Percentiles rank a stretch among this genome's conserved stretches.
Evolutionary conservation across 73 alveolate genomes (phyloP).

Genomic region (Tetrahymena thermophila): DNA sequence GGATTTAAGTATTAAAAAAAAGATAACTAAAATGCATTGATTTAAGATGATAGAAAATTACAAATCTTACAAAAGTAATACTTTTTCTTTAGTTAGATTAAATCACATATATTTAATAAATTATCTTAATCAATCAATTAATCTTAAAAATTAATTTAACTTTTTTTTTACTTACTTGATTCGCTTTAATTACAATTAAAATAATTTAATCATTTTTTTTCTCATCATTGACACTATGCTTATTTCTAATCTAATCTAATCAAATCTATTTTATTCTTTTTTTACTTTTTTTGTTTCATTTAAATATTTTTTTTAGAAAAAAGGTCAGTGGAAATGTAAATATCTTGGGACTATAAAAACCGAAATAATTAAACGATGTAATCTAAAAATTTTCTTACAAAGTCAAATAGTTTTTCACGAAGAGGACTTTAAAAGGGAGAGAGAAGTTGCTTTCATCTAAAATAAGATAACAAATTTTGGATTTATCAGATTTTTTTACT

Average conservation of each 20-base stretch:
- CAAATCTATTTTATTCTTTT: background rate
- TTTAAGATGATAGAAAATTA: background rate
- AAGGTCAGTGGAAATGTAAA: background rate
- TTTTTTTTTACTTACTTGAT: too few species aligned
- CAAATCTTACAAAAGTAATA: background rate
- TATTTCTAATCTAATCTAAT: too few species aligned
- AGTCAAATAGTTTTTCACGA: background rate
- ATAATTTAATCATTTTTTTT: too few species aligned
- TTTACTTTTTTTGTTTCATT: background rate
- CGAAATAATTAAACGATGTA: background rate
- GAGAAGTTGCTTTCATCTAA: background rate
- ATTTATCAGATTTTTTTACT: background rate
- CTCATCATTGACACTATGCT: too few species aligned
- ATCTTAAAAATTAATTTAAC: too few species aligned
- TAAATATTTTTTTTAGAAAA: background rate
- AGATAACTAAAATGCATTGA: background rate
- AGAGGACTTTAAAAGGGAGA: background rate
- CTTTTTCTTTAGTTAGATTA: background rate
- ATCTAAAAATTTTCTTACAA: background rate
- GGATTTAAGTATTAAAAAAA: too few species aligned
- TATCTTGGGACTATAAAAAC: background rate
- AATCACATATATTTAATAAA: too few species aligned
- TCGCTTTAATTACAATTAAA: too few species aligned
- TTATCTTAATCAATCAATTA: too few species aligned
- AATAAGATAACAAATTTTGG: background rate